Base-by-base conservation (phyloP, 2,329 filamentous ascomycete genomes). In the Clonostachys rosea region DNA sequence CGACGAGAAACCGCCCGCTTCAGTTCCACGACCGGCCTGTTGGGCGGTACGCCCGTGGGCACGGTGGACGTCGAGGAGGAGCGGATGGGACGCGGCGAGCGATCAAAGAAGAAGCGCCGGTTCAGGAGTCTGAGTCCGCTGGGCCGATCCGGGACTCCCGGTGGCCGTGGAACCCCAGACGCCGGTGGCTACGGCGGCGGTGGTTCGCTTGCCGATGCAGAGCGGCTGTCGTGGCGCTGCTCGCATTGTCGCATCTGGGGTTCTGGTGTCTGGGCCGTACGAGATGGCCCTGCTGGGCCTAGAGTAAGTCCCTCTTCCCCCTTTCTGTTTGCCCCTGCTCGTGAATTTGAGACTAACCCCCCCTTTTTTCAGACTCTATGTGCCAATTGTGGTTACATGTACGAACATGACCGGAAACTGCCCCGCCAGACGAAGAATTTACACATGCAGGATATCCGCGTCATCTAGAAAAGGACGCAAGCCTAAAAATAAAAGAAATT, bases 21-120 rank as follows among this genome's bases (percentile, higher is more conserved):
- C 64, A 94, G 89, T 49, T 92, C 89, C 41, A 94, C 87, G 18
- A 79, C 89, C 1, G 89, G 89, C 49, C 89, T 95, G 75, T 73
- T 86, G 5, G 86, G 88, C 33, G 85, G 87, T n/a, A 75, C 86
- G 42, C 86, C 90, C 3, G 71, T 82, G 48, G 74, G 74, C n/a
- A 70, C 73, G 5, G 40, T 50, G 12, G 70, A 81, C 52, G 67
- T 76, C 35, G 80, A 85, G 54, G 81, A 96, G 60, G 90, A 95
- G 60, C 81, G 89, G 5, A 91, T 96, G 84, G 92, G 92, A 18
- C 79, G 92, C 47, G 92, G 92, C 20, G 92, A 96, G 68, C 76
- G 92, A 42, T 94, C 87, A 57, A 97, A 96, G 78, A 95, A 95
- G 76, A 96, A 96, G 81, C 81, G 89, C 54, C 80, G 91, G 24